phyloP scores from a whole-genome alignment of 176 grass and related monocot genomes.

The Aechmea fasciata region DNA sequence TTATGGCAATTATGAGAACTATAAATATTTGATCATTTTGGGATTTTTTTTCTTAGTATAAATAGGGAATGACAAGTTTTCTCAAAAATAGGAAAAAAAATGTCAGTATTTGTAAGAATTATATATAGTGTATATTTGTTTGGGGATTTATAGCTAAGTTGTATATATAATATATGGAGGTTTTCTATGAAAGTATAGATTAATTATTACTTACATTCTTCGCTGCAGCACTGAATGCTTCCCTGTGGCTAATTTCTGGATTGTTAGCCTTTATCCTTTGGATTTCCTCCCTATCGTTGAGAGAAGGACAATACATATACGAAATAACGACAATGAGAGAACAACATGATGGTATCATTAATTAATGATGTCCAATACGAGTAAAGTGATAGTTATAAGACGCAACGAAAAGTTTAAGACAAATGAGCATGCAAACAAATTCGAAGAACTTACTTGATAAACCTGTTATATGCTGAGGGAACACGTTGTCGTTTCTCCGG shows the following conservation, averaged over 20 bases:
- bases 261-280: slow-evolving; percentile 92
- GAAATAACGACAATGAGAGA: background rate
- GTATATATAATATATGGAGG: too few species aligned
- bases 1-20: too few species aligned
- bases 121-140: too few species aligned
- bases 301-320: slow-evolving; percentile 15
- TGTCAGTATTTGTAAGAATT: too few species aligned
- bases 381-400: background rate
- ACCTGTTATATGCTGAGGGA: slow-evolving; percentile 89
- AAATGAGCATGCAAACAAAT: background rate
- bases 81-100: too few species aligned
- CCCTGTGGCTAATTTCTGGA: slow-evolving; percentile 83
- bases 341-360: slow-evolving; percentile 4
- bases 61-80: too few species aligned
- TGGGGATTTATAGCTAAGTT: too few species aligned
- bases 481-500: slow-evolving; percentile 82
- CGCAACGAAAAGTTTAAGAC: too few species aligned
- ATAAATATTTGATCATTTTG: too few species aligned
- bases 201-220: slow-evolving; percentile 21
- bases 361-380: background rate
- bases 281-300: slow-evolving; percentile 65
- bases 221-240: slow-evolving; percentile 87
- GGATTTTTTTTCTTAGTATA: too few species aligned
- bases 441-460: slow-evolving; percentile 64
- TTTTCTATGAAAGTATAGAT: background rate